These are phyloP conservation scores for Pogostemon cablin DNA, from an alignment of 257 asterid genomes.

Conservation along the genomic window DNA sequence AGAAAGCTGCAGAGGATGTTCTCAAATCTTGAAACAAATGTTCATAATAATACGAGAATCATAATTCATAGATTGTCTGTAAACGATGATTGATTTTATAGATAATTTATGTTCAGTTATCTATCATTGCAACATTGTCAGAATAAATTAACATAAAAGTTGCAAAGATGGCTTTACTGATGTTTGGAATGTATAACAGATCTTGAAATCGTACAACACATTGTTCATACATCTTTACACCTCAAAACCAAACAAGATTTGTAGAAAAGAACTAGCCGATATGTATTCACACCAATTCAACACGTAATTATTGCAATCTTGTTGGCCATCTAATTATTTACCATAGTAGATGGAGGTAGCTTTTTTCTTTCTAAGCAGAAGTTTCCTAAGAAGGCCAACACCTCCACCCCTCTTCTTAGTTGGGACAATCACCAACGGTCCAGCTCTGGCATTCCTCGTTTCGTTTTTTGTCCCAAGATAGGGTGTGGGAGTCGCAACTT, in stretches of 20 bases:
- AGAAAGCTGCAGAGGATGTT: slow-evolving; percentile 46
- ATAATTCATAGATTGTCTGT: neutral
- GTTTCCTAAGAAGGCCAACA: slow-evolving; percentile 58
- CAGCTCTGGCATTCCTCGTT: slow-evolving; percentile 27
- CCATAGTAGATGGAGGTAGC: slow-evolving; percentile 43
- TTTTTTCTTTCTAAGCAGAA: slow-evolving; percentile 66
- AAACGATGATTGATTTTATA: neutral
- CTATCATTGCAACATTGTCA: too few relatives aligned
- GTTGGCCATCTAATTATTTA: slow-evolving; percentile 31
- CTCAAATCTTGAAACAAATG: slow-evolving; percentile 24
- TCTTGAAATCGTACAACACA: neutral
- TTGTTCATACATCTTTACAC: slow-evolving; percentile 2
- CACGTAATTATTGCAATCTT: slow-evolving; percentile 28
- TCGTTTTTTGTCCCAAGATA: slow-evolving; percentile 29
- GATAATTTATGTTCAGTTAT: neutral
- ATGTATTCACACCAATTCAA: slow-evolving; percentile 26
- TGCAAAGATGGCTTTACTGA: neutral
- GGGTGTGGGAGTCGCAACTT: slow-evolving; percentile 28
- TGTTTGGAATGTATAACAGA: neutral
- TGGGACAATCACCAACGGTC: slow-evolving; percentile 61
- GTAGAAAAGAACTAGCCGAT: slow-evolving; percentile 1
- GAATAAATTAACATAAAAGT: too few relatives aligned
- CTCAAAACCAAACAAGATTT: slow-evolving; percentile 19
- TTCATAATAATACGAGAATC: neutral
- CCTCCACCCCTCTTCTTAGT: slow-evolving; percentile 60